phyloP scores from a whole-genome alignment of 169 alveolate genomes.

The Eimeria nieschulzi region DNA sequence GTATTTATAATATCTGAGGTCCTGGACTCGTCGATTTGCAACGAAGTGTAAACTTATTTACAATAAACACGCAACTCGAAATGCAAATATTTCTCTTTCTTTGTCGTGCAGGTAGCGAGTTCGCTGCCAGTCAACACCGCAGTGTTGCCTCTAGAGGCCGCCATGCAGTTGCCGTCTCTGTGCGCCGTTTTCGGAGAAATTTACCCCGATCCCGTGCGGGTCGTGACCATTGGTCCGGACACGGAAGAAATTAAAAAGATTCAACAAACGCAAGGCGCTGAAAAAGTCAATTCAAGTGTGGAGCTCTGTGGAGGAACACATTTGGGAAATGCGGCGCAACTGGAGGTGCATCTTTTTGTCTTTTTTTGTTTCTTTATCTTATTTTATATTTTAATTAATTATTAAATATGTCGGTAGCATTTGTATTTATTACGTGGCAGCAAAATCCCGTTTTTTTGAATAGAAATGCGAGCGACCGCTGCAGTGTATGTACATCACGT shows the following conservation, averaged over 20 bases:
- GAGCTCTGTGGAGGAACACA: conserved; percentile 96
- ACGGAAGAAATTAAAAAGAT: conserved; percentile 76
- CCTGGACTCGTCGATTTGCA: background rate
- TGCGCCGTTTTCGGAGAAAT: conserved; percentile 91
- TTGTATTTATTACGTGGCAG: too few species aligned
- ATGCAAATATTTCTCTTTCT: background rate
- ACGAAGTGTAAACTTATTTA: too few species aligned
- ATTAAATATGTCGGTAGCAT: too few species aligned
- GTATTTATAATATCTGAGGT: background rate
- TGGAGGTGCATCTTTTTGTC: conserved; percentile 64
- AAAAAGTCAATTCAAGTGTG: conserved; percentile 82
- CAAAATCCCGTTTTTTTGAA: too few species aligned
- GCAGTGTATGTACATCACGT: too few species aligned
- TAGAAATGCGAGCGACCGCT: too few species aligned
- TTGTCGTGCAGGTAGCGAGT: conserved; percentile 25
- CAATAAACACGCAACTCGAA: too few species aligned
- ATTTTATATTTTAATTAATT: too few species aligned
- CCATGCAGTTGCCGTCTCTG: conserved; percentile 78
- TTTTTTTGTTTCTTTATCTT: too few species aligned
- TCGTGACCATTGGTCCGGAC: conserved; percentile 88
- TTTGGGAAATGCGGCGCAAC: conserved; percentile 85
- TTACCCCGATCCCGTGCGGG: conserved; percentile 94
- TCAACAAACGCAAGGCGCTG: conserved; percentile 51
- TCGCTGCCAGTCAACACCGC: conserved; percentile 64
- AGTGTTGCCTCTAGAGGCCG: conserved; percentile 76